Evolutionary conservation across 169 alveolate genomes (phyloP), one percentile per base, ranked within the genome.

Genomic region (Ichthyophthirius multifiliis): DNA sequence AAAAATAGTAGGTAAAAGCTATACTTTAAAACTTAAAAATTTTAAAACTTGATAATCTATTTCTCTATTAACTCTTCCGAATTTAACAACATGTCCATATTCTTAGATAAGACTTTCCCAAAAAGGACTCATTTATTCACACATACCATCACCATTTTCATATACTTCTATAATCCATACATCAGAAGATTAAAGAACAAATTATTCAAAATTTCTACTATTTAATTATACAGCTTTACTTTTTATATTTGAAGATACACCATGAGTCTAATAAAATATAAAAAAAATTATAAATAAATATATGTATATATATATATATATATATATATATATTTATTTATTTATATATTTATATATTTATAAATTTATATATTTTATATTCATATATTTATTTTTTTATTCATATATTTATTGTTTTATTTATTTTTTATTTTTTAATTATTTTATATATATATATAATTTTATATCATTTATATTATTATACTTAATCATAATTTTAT

Each of bases 401-500:
- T n/a, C n/a, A n/a, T n/a, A n/a, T n/a, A n/a, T n/a, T n/a, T n/a
- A n/a, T n/a, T n/a, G n/a, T n/a, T n/a, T 48, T 45, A 6, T 45
- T 45, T 5, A 5, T 45, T 5, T 45, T 3, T 4, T n/a, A 10
- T n/a, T n/a, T 45, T n/a, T 6, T 6, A 45, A n/a, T 45, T 6
- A 45, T 3, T 6, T 12, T 12, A 6, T 45, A n/a, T 12, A 45
- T 5, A 6, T 10, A 45, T n/a, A 4, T 6, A 45, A 45, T n/a
- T 4, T 12, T 10, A 6, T 12, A 6, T 45, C 63, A 6, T 45
- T n/a, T 4, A 41, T 41, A 7, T 9, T 55, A n/a, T n/a, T n/a
- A n/a, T 55, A 55, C 71, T 10, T 34, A 55, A 27, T 55, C 71
- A 55, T 55, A 55, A 23, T 55, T 55, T 55, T 55, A 34, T 55